Evolutionary conservation across 108 stramenopile genomes (phyloP).

Genomic region (Fragilariopsis cylindrus): DNA sequence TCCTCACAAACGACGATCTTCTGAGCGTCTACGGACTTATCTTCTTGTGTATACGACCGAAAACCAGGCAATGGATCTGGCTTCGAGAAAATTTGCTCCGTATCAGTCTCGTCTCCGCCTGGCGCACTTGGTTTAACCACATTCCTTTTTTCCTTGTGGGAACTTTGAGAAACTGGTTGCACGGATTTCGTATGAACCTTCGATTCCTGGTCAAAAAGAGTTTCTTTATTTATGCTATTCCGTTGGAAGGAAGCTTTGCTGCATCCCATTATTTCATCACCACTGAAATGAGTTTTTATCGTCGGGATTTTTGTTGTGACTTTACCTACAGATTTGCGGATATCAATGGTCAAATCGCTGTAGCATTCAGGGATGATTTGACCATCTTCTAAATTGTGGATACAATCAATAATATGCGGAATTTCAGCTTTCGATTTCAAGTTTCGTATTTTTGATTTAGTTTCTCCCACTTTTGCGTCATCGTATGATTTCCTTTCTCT

Average conservation of each 20-base stretch:
- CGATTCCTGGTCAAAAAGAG: not conserved
- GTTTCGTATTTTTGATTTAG: not conserved
- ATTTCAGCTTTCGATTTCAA: slow-evolving; percentile 1
- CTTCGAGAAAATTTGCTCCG: not conserved
- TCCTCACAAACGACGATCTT: no score
- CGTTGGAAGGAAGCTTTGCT: slow-evolving; percentile 5
- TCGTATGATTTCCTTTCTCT: not conserved
- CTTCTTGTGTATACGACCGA: no score
- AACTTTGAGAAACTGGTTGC: no score
- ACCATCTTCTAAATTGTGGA: not conserved
- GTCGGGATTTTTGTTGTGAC: not conserved
- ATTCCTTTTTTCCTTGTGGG: not conserved
- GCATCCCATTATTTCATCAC: slow-evolving; percentile 6
- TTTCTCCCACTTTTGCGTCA: not conserved
- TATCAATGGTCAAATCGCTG: slow-evolving; percentile 11
- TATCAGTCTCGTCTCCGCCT: not conserved
- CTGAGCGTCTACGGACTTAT: no score
- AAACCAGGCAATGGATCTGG: no score
- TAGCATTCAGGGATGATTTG: not conserved
- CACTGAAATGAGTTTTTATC: slow-evolving; percentile 12
- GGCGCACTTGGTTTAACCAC: not conserved
- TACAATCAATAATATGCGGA: slow-evolving; percentile 8
- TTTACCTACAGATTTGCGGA: slow-evolving; percentile 3
- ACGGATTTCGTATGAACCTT: not conserved
- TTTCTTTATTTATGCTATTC: slow-evolving; percentile 6